Base-by-base conservation (phyloP, 116 monocot genomes). In the Posidonia oceanica region DNA sequence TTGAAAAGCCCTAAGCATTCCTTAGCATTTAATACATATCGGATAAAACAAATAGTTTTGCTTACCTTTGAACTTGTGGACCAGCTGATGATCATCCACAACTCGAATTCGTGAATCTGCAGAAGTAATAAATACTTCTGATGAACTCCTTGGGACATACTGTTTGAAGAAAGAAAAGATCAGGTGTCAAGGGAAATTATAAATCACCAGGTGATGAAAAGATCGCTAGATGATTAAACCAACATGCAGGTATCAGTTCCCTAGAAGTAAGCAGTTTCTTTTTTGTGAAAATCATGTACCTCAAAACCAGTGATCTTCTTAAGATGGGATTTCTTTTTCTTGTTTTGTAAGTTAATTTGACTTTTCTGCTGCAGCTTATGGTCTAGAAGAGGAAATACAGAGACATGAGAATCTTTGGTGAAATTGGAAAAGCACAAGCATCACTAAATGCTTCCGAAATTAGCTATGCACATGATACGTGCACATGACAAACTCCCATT, bases 221-320 rank as follows among this genome's bases (percentile, higher is more conserved):
- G 29, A 22, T 5, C 29, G 6, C 60, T 60, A 60, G 8, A 60
- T 7, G 20, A 60, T 29, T 60, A 60, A 60, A 60, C 2, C 4
- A 23, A 22, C 60, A 60, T 20, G 20, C 3, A 60, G 60, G 29
- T 60, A 60, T 23, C 60, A 60, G 22, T 23, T 60, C 22, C 21
- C 4, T 16, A 22, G 21, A 60, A 16, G 29, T 44, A 10, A 48
- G 48, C 7, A 48, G 48, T 48, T 48, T 48, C 29, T 7, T 44
- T 4, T 48, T 48, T 7, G 48, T 10, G 48, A 12, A 48, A 48
- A 48, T 7, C 12, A n/a, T 52, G 14, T 81, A 93, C 93, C 93
- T 89, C 86, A 54, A 93, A 88, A 69, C 89, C 93, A 69, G 89
- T 93, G 39, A 93, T 84, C 75, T 93, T 93, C 69, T 79, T 89